A percentile compares a stretch with the other conserved stretches of the same genome.
These are phyloP conservation scores for Acacia acuminata DNA, from an alignment of 306 rosid genomes.

Conservation along the genomic window DNA sequence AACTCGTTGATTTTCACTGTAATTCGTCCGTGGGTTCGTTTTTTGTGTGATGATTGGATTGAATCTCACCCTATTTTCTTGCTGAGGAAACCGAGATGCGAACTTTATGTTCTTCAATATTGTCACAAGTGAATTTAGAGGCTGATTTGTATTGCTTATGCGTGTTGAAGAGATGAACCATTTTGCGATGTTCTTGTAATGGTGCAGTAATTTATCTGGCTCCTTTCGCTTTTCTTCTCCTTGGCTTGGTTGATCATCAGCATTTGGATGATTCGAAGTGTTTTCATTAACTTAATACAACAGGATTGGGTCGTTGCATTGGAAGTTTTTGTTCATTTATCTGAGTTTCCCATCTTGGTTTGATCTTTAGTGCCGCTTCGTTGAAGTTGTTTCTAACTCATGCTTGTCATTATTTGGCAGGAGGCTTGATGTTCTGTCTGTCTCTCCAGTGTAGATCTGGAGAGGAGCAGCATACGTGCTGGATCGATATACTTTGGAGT, in stretches of 20 bases:
- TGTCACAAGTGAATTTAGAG: neutral
- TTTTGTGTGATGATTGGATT: slow-evolving; percentile 26
- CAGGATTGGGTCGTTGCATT: neutral
- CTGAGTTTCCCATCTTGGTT: neutral
- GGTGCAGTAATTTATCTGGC: neutral
- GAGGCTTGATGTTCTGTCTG: slow-evolving; percentile 46
- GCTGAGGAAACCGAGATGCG: neutral
- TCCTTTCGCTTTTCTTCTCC: neutral
- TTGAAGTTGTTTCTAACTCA: neutral
- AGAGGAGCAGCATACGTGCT: slow-evolving; percentile 32
- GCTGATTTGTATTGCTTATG: neutral
- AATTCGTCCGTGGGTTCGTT: neutral
- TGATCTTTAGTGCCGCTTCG: slow-evolving; percentile 35
- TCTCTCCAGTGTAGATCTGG: slow-evolving; percentile 65
- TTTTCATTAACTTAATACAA: neutral
- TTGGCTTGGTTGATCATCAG: neutral
- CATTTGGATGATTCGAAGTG: neutral
- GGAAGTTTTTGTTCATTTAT: no score
- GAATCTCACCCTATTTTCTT: neutral
- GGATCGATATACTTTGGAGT: slow-evolving; percentile 32
- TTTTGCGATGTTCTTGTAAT: neutral
- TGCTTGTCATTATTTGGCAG: slow-evolving; percentile 40
- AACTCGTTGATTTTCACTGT: slow-evolving; percentile 15
- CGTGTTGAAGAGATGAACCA: neutral
- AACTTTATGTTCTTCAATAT: neutral